Conservation (phyloP, 257 asterid species). For the Buddleja alternifolia region DNA sequence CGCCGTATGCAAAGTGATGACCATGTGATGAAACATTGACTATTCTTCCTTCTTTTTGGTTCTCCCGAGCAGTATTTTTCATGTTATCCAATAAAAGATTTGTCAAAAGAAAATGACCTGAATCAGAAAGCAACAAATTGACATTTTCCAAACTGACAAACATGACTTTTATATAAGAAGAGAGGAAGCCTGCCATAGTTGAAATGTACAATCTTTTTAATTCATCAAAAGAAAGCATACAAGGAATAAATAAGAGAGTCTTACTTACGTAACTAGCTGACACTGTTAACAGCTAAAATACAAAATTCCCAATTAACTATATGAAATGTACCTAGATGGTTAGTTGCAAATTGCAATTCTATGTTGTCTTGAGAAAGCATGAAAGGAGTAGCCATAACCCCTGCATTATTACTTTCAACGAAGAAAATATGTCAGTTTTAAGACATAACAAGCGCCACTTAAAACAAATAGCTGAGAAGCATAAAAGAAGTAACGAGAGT, state of each 20-base stretch:
- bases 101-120: conserved; percentile 67
- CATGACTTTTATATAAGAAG: not conserved
- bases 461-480: conserved; percentile 4
- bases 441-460: not conserved
- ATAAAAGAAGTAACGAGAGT: not conserved
- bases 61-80: conserved; percentile 55
- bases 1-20: conserved; percentile 38
- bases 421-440: conserved; percentile 22
- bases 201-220: not conserved
- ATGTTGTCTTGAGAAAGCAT: conserved; percentile 65
- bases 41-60: conserved; percentile 65
- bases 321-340: conserved; percentile 57
- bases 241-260: not conserved
- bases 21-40: conserved; percentile 57
- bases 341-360: conserved; percentile 82
- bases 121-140: conserved; percentile 13
- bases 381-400: conserved; percentile 68
- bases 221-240: not conserved
- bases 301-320: not conserved
- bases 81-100: conserved; percentile 55
- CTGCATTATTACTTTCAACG: conserved; percentile 72
- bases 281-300: not conserved
- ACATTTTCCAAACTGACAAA: not conserved
- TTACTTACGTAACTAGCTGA: too few species aligned
- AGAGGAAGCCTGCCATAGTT: not conserved